These are phyloP conservation scores for Athelia sp. DNA, from an alignment of 1,284 basidiomycete genomes.

Conservation along the genomic window DNA sequence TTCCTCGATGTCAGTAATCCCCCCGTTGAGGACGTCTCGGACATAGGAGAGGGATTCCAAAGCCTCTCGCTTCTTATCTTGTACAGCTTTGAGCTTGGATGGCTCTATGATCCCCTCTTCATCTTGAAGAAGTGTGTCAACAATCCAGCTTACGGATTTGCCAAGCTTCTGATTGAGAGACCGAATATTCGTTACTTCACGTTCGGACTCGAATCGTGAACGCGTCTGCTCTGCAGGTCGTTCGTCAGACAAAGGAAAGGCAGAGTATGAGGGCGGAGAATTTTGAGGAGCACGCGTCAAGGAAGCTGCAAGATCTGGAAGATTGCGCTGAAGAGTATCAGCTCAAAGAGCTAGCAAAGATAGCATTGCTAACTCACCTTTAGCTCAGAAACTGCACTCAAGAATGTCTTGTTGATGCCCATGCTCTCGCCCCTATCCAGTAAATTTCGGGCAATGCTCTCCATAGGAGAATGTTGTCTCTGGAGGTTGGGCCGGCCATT, in stretches of 20 bases:
- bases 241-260: constrained; percentile 64
- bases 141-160: constrained; percentile 64
- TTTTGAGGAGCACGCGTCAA: constrained; percentile 36
- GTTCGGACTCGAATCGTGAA: constrained; percentile 61
- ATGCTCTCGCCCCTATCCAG: constrained; percentile 73
- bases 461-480: constrained; percentile 41
- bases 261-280: constrained; percentile 36
- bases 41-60: constrained; percentile 71
- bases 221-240: constrained; percentile 46
- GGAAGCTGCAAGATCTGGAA: constrained; percentile 74
- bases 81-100: constrained; percentile 30
- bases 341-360: constrained; percentile 6
- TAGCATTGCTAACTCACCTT: constrained; percentile 41
- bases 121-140: constrained; percentile 60
- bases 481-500: background rate
- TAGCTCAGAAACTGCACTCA: constrained; percentile 72
- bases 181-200: constrained; percentile 48
- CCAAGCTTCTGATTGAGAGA: constrained; percentile 56
- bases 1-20: constrained; percentile 51
- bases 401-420: constrained; percentile 74
- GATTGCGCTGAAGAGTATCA: constrained; percentile 54
- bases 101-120: constrained; percentile 38
- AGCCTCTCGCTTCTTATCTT: constrained; percentile 55
- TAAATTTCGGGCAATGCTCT: constrained; percentile 66
- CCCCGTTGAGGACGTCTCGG: constrained; percentile 61